Percentiles rank a stretch among this genome's conserved stretches.
phyloP scores from a whole-genome alignment of 139 green algal genomes.

The Chlorella sp. region DNA sequence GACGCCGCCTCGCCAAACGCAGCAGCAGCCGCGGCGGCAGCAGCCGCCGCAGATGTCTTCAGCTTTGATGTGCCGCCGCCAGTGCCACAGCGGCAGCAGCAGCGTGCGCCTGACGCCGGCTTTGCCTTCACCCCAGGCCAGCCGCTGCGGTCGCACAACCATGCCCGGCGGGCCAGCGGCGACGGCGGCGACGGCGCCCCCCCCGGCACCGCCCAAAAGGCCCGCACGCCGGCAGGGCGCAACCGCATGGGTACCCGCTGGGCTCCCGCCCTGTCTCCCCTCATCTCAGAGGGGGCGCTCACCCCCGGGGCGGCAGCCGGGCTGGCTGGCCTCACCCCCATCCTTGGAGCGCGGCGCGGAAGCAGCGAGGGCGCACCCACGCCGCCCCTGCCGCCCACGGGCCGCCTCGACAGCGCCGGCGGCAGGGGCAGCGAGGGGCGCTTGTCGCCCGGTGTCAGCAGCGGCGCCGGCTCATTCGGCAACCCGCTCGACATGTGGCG shows the following conservation, averaged over 20 bases:
- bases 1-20: neutral
- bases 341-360: neutral
- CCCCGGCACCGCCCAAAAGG: neutral
- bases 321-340: slow-evolving; percentile 9
- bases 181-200: neutral
- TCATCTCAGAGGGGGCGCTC: slow-evolving; percentile 44
- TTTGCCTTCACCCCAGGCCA: slow-evolving; percentile 5
- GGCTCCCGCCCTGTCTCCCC: slow-evolving; percentile 38
- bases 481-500: slow-evolving; percentile 10
- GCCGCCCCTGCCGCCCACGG: neutral
- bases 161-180: neutral
- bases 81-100: neutral
- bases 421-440: neutral
- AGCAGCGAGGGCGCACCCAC: neutral
- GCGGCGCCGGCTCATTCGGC: neutral
- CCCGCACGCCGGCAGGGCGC: neutral
- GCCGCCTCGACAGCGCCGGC: neutral
- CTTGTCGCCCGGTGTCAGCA: too few relatives aligned
- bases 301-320: slow-evolving; percentile 30
- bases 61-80: slow-evolving; percentile 25
- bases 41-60: neutral
- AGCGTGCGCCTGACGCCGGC: neutral
- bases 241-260: slow-evolving; percentile 19
- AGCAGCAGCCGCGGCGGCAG: neutral
- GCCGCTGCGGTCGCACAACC: neutral